Evolutionary conservation across 2,329 filamentous ascomycete species (phyloP).

Genomic region (Macrophomina tecta): DNA sequence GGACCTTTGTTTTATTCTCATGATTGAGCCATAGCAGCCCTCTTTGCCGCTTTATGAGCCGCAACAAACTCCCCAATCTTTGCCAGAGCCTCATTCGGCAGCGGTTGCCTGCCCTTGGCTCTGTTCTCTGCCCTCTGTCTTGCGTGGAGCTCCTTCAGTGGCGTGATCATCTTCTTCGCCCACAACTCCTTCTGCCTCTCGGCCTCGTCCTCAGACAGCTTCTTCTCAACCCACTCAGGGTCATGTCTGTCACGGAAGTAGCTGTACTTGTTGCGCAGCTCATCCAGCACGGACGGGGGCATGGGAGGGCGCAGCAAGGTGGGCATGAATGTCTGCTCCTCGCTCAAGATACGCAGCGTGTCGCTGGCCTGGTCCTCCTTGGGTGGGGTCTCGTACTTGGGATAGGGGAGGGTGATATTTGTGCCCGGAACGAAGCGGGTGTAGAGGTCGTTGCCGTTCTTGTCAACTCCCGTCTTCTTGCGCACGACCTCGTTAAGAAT

Average conservation of each 20-base stretch:
- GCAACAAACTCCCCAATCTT: constrained; percentile 51
- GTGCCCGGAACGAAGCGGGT: constrained; percentile 46
- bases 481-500: constrained; percentile 42
- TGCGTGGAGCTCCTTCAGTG: constrained; percentile 51
- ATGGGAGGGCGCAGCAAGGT: constrained; percentile 78
- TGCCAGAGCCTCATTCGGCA: constrained; percentile 47
- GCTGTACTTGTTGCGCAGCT: constrained; percentile 83
- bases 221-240: constrained; percentile 70
- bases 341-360: constrained; percentile 77
- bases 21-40: constrained; percentile 17
- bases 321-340: constrained; percentile 78
- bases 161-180: constrained; percentile 51
- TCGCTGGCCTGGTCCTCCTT: constrained; percentile 66
- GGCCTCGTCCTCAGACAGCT: constrained; percentile 64
- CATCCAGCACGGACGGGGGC: constrained; percentile 78
- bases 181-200: constrained; percentile 47
- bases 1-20: background rate
- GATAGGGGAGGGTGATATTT: constrained; percentile 30
- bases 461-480: constrained; percentile 27
- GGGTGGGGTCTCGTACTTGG: constrained; percentile 42
- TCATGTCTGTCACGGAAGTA: constrained; percentile 83
- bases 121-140: constrained; percentile 25
- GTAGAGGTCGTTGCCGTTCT: constrained; percentile 39
- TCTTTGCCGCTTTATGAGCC: constrained; percentile 29
- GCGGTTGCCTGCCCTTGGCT: constrained; percentile 42